Percentiles rank a stretch among this genome's conserved stretches.
Evolutionary conservation across 768 basidiomycete genomes (phyloP).

Genomic region (Aureoboletus auriporus): DNA sequence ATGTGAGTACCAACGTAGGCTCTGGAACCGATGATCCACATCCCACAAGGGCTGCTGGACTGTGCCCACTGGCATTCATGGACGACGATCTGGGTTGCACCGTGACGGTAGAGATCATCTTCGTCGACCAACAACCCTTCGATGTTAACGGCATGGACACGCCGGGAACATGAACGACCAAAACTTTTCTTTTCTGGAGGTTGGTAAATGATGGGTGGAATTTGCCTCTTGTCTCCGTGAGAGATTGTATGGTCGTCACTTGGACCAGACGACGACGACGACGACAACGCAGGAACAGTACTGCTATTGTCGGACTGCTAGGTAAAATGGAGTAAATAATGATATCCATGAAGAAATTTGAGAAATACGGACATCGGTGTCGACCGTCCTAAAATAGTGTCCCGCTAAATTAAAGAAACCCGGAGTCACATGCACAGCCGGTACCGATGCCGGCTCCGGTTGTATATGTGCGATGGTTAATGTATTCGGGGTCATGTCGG

Average conservation of each 20-base stretch:
- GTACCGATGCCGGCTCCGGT: neutral
- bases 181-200: neutral
- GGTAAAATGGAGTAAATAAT: neutral
- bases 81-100: neutral
- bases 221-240: neutral
- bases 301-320: neutral
- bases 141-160: neutral
- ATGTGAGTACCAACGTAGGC: constrained; percentile 2
- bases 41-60: constrained; percentile 1
- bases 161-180: neutral
- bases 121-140: constrained; percentile 6
- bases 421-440: neutral
- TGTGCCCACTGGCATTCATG: constrained; percentile 8
- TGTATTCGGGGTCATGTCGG: neutral
- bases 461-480: neutral
- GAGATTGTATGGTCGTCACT: neutral
- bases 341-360: neutral
- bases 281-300: neutral
- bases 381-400: neutral
- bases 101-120: neutral
- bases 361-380: neutral
- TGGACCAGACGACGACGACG: neutral
- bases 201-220: neutral
- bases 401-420: neutral
- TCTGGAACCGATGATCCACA: constrained; percentile 11